Evolutionary conservation across 805 yeast genomes (phyloP), one percentile per base, ranked within the genome.

Genomic region (Spathaspora girioi): DNA sequence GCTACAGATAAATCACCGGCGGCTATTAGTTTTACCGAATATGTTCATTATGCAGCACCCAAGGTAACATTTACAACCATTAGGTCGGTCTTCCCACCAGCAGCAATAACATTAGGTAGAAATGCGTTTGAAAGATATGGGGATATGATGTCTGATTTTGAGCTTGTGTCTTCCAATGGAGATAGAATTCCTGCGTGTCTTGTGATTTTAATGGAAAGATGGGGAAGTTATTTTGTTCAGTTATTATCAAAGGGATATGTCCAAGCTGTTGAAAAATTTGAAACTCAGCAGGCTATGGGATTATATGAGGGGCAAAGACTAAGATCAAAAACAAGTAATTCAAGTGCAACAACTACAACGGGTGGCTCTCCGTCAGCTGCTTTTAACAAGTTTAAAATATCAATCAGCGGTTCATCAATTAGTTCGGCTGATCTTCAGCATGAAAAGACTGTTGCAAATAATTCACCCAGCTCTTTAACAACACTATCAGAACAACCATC

Each of bases 31-130:
- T 87, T 87, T 62, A 86, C 80, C 48, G 89, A 82, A 31, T 88
- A 87, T 59, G 85, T 89, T 15, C 83, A 84, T 57, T 87, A 87
- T 63, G 82, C 86, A 26, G 89, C 92, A 0, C 93, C 93, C 1
- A 82, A 83, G 27, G 72, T 81, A 7, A 84, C 82, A 52, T 77
- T 84, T 57, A 81, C 87, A 23, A 82, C 87, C 1, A 80, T 85
- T 40, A 70, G 83, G 45, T 82, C 91, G 0, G 86, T 85, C 0
- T 84, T 87, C 58, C 89, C 92, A 2, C 83, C 89, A 1, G 82
- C 86, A 50, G 91, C 94, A 0, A 84, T 87, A 53, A 87, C 92
- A 0, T 68, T 88, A 43, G 94, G 94, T 2, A 78, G 89, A 59
- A 85, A 81, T 62, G 88, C 90, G 0, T 78, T 86, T 60, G 89